Base-by-base conservation (phyloP, 2,329 filamentous ascomycete species). In the Colletotrichum spaethianum region DNA sequence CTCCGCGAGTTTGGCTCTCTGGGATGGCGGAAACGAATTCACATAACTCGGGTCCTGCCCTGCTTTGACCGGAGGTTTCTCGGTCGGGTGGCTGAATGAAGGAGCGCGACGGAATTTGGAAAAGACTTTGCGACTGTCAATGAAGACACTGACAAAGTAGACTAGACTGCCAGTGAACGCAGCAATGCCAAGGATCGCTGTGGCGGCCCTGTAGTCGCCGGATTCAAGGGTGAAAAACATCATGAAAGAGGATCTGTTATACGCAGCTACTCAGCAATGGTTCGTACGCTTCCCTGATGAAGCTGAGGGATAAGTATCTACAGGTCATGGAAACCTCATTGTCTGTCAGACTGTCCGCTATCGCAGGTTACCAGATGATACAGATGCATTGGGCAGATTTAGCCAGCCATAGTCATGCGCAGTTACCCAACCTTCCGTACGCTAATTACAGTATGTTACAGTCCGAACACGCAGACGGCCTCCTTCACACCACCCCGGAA, bases 11-110 rank as follows among this genome's bases (percentile, higher is more conserved):
- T 48, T 9, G 12, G 67, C 44, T 14, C 77, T 71, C 16, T 75
- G 79, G 1, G 78, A 76, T 0, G 79, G 79, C 1, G 79, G 79
- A 23, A 78, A 80, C 1, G 75, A 75, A 1, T 64, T 74, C 2
- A 73, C 74, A 4, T 80, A 80, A 9, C 80, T 71, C 7, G 26
- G 62, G 12, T 60, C 66, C 46, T 61, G 52, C 33, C 36, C 38
- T 5, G 42, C 14, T 11, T 36, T 63, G 1, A 8, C 57, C 28
- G 0, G 23, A 3, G 18, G 23, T 33, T 48, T 16, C 11, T 48
- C 55, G 62, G 18, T 23, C 42, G 14, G 38, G 14, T 12, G 67
- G 56, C 60, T 52, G 23, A 63, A 55, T 7, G 71, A 67, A 16
- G 57, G 26, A 11, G 36, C 40, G 28, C 70, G 70, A 20, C 23